These are phyloP conservation scores for Tuber magnatum DNA, from an alignment of 495 filamentous ascomycete genomes.

Conservation along the genomic window DNA sequence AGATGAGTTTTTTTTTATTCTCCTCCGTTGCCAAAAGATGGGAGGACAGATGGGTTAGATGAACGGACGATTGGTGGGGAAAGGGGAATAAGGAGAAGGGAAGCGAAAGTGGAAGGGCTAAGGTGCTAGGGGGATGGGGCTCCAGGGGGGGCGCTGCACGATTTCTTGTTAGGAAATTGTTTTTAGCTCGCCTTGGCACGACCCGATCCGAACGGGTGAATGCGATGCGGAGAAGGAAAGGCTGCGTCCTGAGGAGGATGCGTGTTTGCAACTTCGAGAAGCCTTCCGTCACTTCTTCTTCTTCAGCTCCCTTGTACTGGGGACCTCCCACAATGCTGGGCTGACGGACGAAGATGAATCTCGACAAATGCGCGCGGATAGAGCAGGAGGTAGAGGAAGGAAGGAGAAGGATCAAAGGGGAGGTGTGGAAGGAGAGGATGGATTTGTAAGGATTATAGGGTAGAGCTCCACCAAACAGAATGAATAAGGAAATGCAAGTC, in stretches of 20 bases:
- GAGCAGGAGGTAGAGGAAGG: slow-evolving; percentile 16
- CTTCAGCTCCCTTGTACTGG: slow-evolving; percentile 16
- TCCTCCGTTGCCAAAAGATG: neutral
- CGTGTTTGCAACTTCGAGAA: slow-evolving; percentile 31
- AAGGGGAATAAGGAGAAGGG: slow-evolving; percentile 21
- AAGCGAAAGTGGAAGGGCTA: slow-evolving; percentile 29
- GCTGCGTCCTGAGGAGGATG: slow-evolving; percentile 4
- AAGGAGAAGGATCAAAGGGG: slow-evolving; percentile 15
- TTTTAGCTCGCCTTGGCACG: slow-evolving; percentile 24
- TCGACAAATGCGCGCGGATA: slow-evolving; percentile 31
- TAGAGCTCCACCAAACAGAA: slow-evolving; percentile 3
- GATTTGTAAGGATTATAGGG: slow-evolving; percentile 13
- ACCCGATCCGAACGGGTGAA: slow-evolving; percentile 28
- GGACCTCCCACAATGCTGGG: slow-evolving; percentile 26
- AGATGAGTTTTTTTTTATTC: neutral
- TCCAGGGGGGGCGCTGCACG: slow-evolving; percentile 27
- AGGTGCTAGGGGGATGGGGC: slow-evolving; percentile 28
- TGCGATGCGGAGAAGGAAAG: slow-evolving; percentile 23
- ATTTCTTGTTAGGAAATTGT: slow-evolving; percentile 30
- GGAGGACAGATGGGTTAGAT: slow-evolving; percentile 19
- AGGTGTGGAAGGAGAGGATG: slow-evolving; percentile 13
- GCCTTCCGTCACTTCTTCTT: slow-evolving; percentile 17
- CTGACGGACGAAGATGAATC: slow-evolving; percentile 15
- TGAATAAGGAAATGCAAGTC: neutral
- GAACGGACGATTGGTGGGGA: slow-evolving; percentile 25